Evolutionary conservation across 2,329 filamentous ascomycete genomes (phyloP).

Genomic region (Ceratocystis diversiconidia): DNA sequence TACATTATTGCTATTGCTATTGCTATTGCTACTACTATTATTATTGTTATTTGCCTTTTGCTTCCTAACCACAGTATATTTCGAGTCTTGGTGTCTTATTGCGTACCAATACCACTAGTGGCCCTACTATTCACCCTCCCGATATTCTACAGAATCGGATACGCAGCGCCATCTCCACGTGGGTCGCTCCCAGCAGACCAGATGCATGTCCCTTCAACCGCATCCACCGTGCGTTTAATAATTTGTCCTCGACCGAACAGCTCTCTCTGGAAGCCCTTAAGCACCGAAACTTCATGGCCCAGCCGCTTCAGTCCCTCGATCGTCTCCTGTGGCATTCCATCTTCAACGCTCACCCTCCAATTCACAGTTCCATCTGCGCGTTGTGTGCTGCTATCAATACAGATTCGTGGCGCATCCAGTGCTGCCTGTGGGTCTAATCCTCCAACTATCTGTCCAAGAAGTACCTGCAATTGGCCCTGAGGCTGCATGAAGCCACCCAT

Average conservation of each 20-base stretch:
- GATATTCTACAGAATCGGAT: conserved; percentile 29
- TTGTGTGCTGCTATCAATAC: conserved; percentile 62
- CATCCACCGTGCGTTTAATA: conserved; percentile 61
- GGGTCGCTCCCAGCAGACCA: conserved; percentile 85
- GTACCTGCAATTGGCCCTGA: conserved; percentile 84
- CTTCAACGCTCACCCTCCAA: conserved; percentile 62
- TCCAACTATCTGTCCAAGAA: conserved; percentile 79
- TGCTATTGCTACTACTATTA: neutral
- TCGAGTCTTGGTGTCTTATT: neutral
- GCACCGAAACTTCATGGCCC: conserved; percentile 59
- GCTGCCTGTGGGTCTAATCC: conserved; percentile 72
- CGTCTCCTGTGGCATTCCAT: conserved; percentile 58
- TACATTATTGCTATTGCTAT: conserved; percentile 16
- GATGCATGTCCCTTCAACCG: conserved; percentile 50
- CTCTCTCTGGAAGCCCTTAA: conserved; percentile 49
- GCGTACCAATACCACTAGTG: neutral
- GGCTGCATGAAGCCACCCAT: conserved; percentile 99
- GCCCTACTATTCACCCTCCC: neutral
- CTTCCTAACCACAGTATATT: conserved; percentile 2
- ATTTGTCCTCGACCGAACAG: conserved; percentile 81
- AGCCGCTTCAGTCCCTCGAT: conserved; percentile 51
- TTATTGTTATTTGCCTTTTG: conserved; percentile 19
- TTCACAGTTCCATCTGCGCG: conserved; percentile 44
- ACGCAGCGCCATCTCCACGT: conserved; percentile 65
- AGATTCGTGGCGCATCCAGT: conserved; percentile 81